phyloP scores from a whole-genome alignment of 2,329 filamentous ascomycete species.

The Ophiosphaerella korrae region DNA sequence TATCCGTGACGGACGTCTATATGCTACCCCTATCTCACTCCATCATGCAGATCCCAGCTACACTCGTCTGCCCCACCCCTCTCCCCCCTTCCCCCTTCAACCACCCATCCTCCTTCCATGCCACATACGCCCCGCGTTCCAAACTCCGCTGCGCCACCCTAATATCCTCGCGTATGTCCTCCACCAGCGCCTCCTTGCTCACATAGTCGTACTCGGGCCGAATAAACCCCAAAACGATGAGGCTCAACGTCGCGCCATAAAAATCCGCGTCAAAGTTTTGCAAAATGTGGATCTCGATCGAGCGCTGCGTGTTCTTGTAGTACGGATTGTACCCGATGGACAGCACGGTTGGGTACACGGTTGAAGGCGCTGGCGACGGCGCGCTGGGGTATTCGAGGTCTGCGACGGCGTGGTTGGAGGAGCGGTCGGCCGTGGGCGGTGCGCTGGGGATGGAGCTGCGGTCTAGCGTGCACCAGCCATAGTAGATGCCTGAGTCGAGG shows the following conservation, averaged over 20 bases:
- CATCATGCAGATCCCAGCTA: slow-evolving; percentile 19
- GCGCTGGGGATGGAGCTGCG: slow-evolving; percentile 50
- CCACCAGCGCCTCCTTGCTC: slow-evolving; percentile 78
- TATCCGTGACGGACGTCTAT: no score
- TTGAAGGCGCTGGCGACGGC: slow-evolving; percentile 12
- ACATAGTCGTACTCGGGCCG: slow-evolving; percentile 89
- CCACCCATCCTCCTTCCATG: slow-evolving; percentile 56
- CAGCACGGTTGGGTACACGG: slow-evolving; percentile 40
- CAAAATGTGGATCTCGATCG: slow-evolving; percentile 89
- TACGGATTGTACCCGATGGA: slow-evolving; percentile 86
- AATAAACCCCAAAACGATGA: slow-evolving; percentile 85
- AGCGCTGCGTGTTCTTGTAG: slow-evolving; percentile 88
- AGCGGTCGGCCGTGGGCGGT: slow-evolving; percentile 20
- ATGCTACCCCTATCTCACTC: background rate
- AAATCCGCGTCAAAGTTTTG: slow-evolving; percentile 79
- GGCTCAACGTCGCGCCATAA: slow-evolving; percentile 78
- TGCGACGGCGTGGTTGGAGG: slow-evolving; percentile 35
- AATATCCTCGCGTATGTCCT: slow-evolving; percentile 89
- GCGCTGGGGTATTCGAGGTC: slow-evolving; percentile 30
- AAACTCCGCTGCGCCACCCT: slow-evolving; percentile 79
- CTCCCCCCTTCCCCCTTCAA: slow-evolving; percentile 31
- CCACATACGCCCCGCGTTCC: slow-evolving; percentile 64
- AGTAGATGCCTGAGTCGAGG: slow-evolving; percentile 84
- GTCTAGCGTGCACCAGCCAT: slow-evolving; percentile 82
- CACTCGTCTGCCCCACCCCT: slow-evolving; percentile 16